These are phyloP conservation scores for Erythrophleum ivorense DNA, from an alignment of 331 rosid species.

Conservation along the genomic window DNA sequence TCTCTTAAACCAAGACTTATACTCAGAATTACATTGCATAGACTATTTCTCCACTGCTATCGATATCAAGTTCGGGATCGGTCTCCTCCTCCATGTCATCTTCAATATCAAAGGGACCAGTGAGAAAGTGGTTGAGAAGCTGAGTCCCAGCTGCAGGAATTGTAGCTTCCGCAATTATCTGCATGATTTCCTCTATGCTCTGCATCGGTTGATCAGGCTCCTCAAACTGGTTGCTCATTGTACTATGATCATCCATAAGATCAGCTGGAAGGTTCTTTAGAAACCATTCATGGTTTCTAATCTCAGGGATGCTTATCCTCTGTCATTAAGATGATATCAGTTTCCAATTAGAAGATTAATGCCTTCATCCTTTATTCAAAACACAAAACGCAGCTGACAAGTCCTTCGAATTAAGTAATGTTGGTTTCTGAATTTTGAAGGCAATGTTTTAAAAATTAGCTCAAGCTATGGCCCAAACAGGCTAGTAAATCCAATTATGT, in stretches of 20 bases:
- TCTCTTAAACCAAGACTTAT: too few species aligned
- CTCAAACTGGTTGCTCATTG: conserved; percentile 59
- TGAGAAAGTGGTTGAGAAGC: conserved; percentile 69
- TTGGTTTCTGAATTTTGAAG: background rate
- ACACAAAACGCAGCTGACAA: background rate
- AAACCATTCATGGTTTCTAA: conserved; percentile 92
- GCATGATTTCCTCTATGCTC: conserved; percentile 85
- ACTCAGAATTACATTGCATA: conserved; percentile 68
- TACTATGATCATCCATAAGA: conserved; percentile 64
- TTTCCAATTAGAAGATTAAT: conserved; percentile 29
- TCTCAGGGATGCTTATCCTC: conserved; percentile 92
- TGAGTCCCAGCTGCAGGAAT: conserved; percentile 81
- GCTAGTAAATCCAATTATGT: too few species aligned
- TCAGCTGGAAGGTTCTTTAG: conserved; percentile 87
- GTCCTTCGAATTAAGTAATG: background rate
- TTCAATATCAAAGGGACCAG: conserved; percentile 86
- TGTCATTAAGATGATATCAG: conserved; percentile 43
- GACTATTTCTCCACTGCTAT: conserved; percentile 92
- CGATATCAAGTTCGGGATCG: conserved; percentile 85
- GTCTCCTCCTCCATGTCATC: conserved; percentile 91
- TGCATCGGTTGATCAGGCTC: conserved; percentile 94
- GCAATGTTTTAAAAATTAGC: background rate
- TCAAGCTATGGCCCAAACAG: too few species aligned
- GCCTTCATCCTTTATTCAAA: conserved; percentile 3
- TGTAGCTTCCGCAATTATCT: conserved; percentile 83